Base-by-base conservation (phyloP, 164 flowering plant genomes). In the Saururus chinensis region DNA sequence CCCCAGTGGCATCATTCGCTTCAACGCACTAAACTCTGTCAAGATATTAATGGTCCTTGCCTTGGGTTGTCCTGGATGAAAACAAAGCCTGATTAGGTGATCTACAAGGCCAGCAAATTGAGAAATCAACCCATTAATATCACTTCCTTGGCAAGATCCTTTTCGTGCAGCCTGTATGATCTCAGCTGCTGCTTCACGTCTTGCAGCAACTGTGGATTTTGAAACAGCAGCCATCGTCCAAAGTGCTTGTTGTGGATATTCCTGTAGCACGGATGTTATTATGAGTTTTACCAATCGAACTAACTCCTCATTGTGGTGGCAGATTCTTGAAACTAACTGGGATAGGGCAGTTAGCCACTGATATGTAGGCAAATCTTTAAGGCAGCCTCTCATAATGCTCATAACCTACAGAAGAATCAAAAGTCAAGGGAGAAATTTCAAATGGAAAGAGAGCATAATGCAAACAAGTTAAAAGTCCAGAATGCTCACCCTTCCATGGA, bases 211-310 rank as follows among this genome's bases (percentile, higher is more conserved):
- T 19, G 92, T 81, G 40, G 99, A 95, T 74, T 95, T 95, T 66
- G 99, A 87, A 72, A 95, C 99, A 51, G 97, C 99, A 40, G 97
- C 99, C 99, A 95, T 91, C 30, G 80, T 84, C 99, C 99, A 95
- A 30, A 95, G 83, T 42, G 87, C 89, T 76, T 95, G 99, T 62
- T 95, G 99, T 51, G 99, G 97, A 60, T 84, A 95, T 64, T 84
- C 82, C 56, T 76, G 80, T 42, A 95, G 82, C 70, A 95, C 96
- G 68, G 92, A 79, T 56, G 86, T 91, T 57, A 95, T 95, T 53
- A 91, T 91, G 62, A 66, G 76, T 72, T 91, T 95, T 63, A 95
- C 99, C 75, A 91, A 64, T 57, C 81, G 75, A 67, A 89, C 96
- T 76, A 76, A 77, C 68, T 91, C 99, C 42, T 87, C 93, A 79